Conservation (phyloP, 768 basidiomycete species). For the Dentipellis sp. region DNA sequence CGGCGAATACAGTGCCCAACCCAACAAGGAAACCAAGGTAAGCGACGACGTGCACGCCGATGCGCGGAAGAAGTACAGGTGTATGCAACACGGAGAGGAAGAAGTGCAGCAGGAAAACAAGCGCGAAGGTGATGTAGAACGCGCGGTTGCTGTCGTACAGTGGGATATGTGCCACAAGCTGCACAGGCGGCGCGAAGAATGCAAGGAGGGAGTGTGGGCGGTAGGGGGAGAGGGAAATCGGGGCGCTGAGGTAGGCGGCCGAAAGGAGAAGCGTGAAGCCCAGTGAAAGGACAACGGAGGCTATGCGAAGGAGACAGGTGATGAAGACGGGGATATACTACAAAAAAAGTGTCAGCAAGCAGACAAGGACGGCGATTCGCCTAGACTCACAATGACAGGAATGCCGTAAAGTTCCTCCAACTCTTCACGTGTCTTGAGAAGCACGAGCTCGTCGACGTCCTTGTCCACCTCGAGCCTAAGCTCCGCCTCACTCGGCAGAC, state of each 20-base stretch:
- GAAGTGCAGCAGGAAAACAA: slow-evolving; percentile 30
- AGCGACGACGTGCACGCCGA: slow-evolving; percentile 71
- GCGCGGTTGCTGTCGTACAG: slow-evolving; percentile 14
- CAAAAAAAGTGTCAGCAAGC: slow-evolving; percentile 6
- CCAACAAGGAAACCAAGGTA: slow-evolving; percentile 61
- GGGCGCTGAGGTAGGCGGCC: slow-evolving; percentile 50
- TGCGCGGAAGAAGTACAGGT: slow-evolving; percentile 53
- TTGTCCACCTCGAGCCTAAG: slow-evolving; percentile 40
- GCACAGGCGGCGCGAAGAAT: neutral
- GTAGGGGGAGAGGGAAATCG: slow-evolving; percentile 27
- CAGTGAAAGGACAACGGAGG: slow-evolving; percentile 60
- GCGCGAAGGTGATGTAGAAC: slow-evolving; percentile 22
- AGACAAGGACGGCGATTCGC: neutral
- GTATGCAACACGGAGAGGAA: slow-evolving; percentile 57
- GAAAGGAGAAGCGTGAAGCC: slow-evolving; percentile 57
- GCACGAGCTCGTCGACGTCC: slow-evolving; percentile 58
- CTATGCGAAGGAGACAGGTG: slow-evolving; percentile 66
- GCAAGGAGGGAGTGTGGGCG: neutral
- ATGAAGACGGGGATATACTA: slow-evolving; percentile 76
- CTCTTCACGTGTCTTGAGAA: slow-evolving; percentile 60
- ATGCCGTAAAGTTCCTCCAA: slow-evolving; percentile 73
- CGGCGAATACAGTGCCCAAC: slow-evolving; percentile 62
- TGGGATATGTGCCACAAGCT: slow-evolving; percentile 5
- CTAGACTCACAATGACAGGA: slow-evolving; percentile 59
- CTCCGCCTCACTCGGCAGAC: slow-evolving; percentile 14